These are phyloP conservation scores for Phialophora macrospora DNA, from an alignment of 2,329 filamentous ascomycete species.

Conservation along the genomic window DNA sequence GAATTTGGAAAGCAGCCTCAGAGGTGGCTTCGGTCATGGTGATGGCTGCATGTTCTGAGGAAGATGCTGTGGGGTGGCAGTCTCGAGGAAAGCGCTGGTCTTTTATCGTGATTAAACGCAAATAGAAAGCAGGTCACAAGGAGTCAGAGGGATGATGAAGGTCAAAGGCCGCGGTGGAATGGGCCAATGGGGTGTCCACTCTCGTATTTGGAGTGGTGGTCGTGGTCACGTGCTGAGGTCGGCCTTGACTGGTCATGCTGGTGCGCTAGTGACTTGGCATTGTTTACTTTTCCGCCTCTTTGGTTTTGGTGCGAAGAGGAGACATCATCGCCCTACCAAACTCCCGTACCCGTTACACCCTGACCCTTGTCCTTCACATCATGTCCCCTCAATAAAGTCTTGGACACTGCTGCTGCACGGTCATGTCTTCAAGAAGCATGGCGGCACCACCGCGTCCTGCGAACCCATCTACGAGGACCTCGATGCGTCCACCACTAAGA, in stretches of 20 bases:
- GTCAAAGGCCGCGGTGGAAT: not conserved
- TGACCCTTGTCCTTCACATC: conserved; percentile 9
- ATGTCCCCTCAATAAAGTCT: not conserved
- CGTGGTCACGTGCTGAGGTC: not conserved
- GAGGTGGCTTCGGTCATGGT: conserved; percentile 28
- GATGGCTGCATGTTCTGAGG: conserved; percentile 16
- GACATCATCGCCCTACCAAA: not conserved
- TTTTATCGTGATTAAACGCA: conserved; percentile 11
- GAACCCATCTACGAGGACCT: conserved; percentile 53
- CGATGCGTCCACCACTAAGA: conserved; percentile 56
- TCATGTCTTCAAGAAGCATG: conserved; percentile 49
- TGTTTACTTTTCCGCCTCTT: conserved; percentile 26
- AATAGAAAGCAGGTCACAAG: conserved; percentile 21
- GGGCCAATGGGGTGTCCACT: not conserved
- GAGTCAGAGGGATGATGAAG: conserved; percentile 12
- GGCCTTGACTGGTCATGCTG: not conserved
- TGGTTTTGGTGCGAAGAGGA: not conserved
- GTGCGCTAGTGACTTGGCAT: conserved; percentile 17
- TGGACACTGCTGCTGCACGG: not conserved
- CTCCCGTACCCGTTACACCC: not conserved
- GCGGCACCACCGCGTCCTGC: conserved; percentile 60
- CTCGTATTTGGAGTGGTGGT: not conserved
- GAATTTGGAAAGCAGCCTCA: conserved; percentile 59
- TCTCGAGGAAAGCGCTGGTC: not conserved
- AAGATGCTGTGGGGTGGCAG: not conserved